Evolutionary conservation across 768 basidiomycete genomes (phyloP).

Genomic region (Podaxis sp.): DNA sequence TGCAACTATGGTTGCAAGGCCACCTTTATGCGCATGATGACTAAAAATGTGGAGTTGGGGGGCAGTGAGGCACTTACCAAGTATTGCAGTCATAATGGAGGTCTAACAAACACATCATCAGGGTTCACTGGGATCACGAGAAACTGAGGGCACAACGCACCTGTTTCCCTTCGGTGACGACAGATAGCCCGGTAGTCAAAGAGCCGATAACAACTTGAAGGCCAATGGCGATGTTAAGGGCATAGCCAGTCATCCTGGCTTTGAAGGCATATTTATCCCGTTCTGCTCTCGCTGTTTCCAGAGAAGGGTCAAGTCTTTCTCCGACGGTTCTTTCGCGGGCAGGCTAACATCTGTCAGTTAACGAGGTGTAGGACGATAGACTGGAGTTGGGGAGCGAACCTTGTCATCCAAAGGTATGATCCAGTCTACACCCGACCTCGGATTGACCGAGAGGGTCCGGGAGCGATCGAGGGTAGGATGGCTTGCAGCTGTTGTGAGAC

Average conservation of each 20-base stretch:
- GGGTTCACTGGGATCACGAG: neutral
- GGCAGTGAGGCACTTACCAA: conserved; percentile 28
- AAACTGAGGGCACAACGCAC: conserved; percentile 25
- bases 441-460: neutral
- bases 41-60: neutral
- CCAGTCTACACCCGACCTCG: conserved; percentile 35
- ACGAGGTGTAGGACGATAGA: neutral
- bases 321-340: conserved; percentile 38
- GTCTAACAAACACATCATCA: conserved; percentile 27
- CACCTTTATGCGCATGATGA: conserved; percentile 39
- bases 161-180: conserved; percentile 38
- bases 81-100: conserved; percentile 34
- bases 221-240: conserved; percentile 52
- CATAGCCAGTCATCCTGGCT: conserved; percentile 40
- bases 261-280: conserved; percentile 46
- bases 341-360: neutral
- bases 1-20: conserved; percentile 65
- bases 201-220: conserved; percentile 66
- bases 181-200: conserved; percentile 62
- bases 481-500: neutral
- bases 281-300: conserved; percentile 46
- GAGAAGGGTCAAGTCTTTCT: conserved; percentile 55
- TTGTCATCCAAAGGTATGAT: conserved; percentile 37
- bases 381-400: conserved; percentile 17
- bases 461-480: neutral